Evolutionary conservation across 208 protist genomes (phyloP).

Genomic region (Leishmania gerbilli): DNA sequence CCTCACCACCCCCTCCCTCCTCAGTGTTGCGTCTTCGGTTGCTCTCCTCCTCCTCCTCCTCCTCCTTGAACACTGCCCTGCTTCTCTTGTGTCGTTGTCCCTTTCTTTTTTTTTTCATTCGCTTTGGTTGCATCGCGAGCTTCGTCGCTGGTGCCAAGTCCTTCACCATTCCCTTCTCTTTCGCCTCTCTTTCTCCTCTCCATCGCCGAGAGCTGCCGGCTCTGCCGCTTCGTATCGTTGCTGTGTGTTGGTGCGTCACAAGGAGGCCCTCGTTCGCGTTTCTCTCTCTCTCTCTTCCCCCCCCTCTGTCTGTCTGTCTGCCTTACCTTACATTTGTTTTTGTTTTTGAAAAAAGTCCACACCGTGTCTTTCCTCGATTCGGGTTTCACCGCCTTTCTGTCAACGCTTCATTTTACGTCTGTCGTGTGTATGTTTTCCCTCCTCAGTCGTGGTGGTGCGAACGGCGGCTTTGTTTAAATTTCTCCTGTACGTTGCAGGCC

Average conservation of each 20-base stretch:
- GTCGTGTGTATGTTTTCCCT: background rate
- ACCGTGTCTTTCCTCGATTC: background rate
- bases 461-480: background rate
- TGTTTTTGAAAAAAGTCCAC: background rate
- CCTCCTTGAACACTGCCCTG: background rate
- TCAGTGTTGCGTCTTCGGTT: background rate
- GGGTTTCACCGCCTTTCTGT: background rate
- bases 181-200: background rate
- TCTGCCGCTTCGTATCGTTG: background rate
- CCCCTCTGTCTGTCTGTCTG: background rate
- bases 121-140: background rate
- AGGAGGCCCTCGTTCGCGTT: background rate
- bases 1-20: background rate
- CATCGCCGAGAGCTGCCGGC: background rate
- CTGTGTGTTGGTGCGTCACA: background rate
- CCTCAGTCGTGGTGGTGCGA: background rate
- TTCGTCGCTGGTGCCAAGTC: background rate
- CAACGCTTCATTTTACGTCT: background rate
- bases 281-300: background rate
- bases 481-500: background rate
- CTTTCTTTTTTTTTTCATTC: background rate
- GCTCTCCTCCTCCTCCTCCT: background rate
- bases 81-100: background rate
- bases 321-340: background rate
- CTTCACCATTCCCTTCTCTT: background rate